Evolutionary conservation across 106 monocot species (phyloP), one percentile per base, ranked within the genome.

Genomic region (Dioscorea alata): DNA sequence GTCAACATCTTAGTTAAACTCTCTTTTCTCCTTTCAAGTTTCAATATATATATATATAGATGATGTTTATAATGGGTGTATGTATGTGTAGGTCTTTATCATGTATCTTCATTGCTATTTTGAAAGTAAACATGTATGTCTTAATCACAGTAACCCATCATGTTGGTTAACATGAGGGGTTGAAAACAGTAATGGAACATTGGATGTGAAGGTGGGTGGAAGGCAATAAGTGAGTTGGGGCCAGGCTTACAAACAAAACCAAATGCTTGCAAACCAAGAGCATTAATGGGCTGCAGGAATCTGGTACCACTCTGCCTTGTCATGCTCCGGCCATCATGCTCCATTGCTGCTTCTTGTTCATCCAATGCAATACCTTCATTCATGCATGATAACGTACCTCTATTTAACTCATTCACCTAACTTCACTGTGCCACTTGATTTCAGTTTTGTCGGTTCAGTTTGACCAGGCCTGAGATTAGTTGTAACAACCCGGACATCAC

Each of bases 221-320:
- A 56, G 8, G 22, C 60, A 60, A 60, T 60, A 60, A 60, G 21
- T 60, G 60, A 19, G 12, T 21, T 60, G 60, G 60, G 60, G 25
- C 22, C 60, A 23, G 20, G 22, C 4, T 23, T 23, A 22, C 60
- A 22, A 60, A 60, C 60, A 60, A 60, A 60, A 13, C 60, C 60
- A 60, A 22, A 23, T 23, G 60, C 60, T 60, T 18, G 8, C 60
- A 60, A 60, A 1, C 42, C 54, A 16, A 56, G 54, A 56, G 12
- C 54, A 56, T 56, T 56, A 16, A 56, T 18, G 16, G 16, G 5
- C 54, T 13, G 54, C 54, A 56, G 54, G 54, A 56, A 56, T 16
- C 54, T 18, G 54, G 54, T 19, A 56, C 54, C 54, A 56, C 54
- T 19, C 16, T 14, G 10, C 13, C 54, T 2, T 56, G 16, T 19